These are phyloP conservation scores for Hordeum marinum DNA, from an alignment of 176 grass and related monocot genomes.

Conservation along the genomic window DNA sequence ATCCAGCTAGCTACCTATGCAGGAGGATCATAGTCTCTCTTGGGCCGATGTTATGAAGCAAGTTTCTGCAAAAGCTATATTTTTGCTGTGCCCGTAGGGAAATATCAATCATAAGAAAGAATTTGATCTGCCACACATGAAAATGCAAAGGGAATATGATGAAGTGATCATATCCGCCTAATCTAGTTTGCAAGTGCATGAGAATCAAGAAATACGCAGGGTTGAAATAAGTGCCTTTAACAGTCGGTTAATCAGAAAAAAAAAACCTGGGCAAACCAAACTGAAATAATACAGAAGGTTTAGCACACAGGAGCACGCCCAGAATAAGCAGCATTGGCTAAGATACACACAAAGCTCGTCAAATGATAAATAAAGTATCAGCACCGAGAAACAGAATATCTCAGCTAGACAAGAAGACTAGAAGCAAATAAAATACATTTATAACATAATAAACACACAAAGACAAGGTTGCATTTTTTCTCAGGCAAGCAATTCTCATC, in stretches of 20 bases:
- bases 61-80: background rate
- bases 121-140: background rate
- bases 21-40: background rate
- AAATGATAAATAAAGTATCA: too few relatives aligned
- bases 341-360: too few relatives aligned
- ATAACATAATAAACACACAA: background rate
- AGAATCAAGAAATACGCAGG: background rate
- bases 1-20: background rate
- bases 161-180: background rate
- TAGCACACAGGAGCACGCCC: background rate
- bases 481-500: constrained; percentile 57
- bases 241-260: background rate
- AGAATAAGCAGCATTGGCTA: constrained; percentile 1
- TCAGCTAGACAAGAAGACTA: constrained; percentile 16
- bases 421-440: background rate
- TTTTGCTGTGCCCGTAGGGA: background rate
- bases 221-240: background rate
- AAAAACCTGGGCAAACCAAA: background rate
- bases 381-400: constrained; percentile 40
- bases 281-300: background rate
- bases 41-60: background rate
- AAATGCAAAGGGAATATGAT: background rate
- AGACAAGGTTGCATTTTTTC: background rate
- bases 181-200: background rate
- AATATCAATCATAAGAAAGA: background rate